Base-by-base conservation (phyloP, 2,329 filamentous ascomycete species). In the Albophoma yamanashiensis region DNA sequence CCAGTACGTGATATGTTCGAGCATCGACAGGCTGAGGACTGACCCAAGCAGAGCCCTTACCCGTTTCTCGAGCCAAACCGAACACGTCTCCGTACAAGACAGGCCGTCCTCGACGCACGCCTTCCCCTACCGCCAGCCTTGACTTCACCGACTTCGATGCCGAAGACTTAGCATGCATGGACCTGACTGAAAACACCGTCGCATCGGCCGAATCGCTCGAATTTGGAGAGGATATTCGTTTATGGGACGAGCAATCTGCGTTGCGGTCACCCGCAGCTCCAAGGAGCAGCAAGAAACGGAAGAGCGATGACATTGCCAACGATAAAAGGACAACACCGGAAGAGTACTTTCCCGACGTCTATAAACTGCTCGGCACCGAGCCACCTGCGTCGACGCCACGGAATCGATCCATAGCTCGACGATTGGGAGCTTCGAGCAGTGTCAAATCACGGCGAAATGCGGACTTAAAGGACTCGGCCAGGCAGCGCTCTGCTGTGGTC, bases 301-400 rank as follows among this genome's bases (percentile, higher is more conserved):
- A 83, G 66, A 82, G 79, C 62, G 71, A 70, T 31, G 78, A 82
- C 12, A 78, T 80, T 31, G 50, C 31, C 31, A 75, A 66, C 62
- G 74, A 70, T 61, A 66, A 69, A 34, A 69, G 73, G 15, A 67
- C 69, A 17, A 70, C 68, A 20, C 70, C 74, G 4, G 69, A 77
- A 17, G 77, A 78, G 40, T 76, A 80, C 22, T 85, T 82, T 55
- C 81, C 80, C 0, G 82, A 85, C 62, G 78, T 85, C 9, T 77
- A 80, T 62, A 74, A 82, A 56, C 70, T 79, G 56, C 68, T 77
- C 14, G 78, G 75, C 36, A 77, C 75, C 17, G 68, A 74, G 15
- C 73, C 72, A 50, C 74, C 70, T 20, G 65, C 66, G 27, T 69
- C 72, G 2, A 75, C 73, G n/a, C 74, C 75, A 4, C 61, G 64